Base-by-base conservation (phyloP, 2,329 filamentous ascomycete species). In the Fusarium pininemorale region DNA sequence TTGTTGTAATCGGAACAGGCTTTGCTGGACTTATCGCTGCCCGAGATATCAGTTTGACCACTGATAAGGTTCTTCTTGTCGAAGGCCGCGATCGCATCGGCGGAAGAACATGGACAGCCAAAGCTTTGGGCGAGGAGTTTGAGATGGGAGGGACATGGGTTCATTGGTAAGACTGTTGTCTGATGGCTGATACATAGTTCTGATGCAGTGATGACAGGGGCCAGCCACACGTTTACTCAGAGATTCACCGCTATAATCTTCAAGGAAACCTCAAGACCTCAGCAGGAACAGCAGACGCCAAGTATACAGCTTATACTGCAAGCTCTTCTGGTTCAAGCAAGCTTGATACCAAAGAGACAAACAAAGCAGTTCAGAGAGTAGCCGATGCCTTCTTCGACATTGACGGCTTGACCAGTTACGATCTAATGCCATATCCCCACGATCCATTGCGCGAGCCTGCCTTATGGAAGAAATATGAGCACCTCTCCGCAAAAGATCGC, bases 141-240 rank as follows among this genome's bases (percentile, higher is more conserved):
- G 84, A 85, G 57, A 84, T 85, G 81, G 83, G 83, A 15, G 83
- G 83, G 0, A 84, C 83, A 1, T 85, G 83, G 82, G 78, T 85
- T 1, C 81, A 83, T 50, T 72, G 69, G 69, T 69, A 53, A 32
- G 5, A 2, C 2, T 0, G 2, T 30, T 18, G 16, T 20, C 2
- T 3, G 1, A 7, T 6, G 10, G 20, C 5, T 9, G 22, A 22
- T n/a, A n/a, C 3, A 44, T 7, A 3, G 11, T 1, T 26, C 14
- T 56, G 12, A 54, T 41, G 11, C 35, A 9, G 9, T 14, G 16
- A n/a, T 5, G 20, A 4, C 20, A 75, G 74, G 73, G 67, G 65
- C 15, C 74, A 76, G 5, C 74, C 73, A 5, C 74, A 76, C 14
- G 51, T 76, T 7, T 75, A 72, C 7, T 58, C 70, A 0, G 74